Evolutionary conservation across 1,139 yeast species (phyloP).

Genomic region (Taphrina sp.): DNA sequence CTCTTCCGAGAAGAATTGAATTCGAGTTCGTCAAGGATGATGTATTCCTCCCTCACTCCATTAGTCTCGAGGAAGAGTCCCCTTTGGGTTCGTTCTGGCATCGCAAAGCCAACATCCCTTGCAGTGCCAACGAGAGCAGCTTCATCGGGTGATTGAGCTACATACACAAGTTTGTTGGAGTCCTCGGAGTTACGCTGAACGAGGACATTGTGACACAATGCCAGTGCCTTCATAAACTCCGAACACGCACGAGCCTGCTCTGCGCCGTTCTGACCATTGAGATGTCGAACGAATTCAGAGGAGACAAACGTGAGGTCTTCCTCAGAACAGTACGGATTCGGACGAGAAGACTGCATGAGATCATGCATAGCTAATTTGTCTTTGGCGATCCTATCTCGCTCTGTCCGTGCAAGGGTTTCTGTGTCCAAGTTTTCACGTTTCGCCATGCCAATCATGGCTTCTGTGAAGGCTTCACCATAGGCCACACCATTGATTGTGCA

Average conservation of each 20-base stretch:
- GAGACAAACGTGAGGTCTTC: constrained; percentile 77
- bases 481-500: constrained; percentile 83
- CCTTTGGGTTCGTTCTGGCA: constrained; percentile 69
- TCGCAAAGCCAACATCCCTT: constrained; percentile 83
- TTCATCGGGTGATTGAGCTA: constrained; percentile 98
- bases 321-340: constrained; percentile 61
- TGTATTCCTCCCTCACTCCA: constrained; percentile 69
- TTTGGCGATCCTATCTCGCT: constrained; percentile 58
- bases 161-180: constrained; percentile 62
- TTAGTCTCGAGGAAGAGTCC: constrained; percentile 70
- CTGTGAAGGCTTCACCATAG: constrained; percentile 93
- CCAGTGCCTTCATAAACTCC: constrained; percentile 80
- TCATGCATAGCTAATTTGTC: constrained; percentile 69
- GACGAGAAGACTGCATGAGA: constrained; percentile 50
- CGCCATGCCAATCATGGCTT: constrained; percentile 88
- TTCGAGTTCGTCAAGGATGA: constrained; percentile 72
- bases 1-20: constrained; percentile 92
- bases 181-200: constrained; percentile 55
- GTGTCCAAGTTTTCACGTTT: constrained; percentile 83
- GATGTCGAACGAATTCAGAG: constrained; percentile 58
- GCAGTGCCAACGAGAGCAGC: constrained; percentile 94
- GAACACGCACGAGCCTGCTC: constrained; percentile 64
- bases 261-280: constrained; percentile 53
- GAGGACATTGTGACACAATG: constrained; percentile 88
- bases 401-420: constrained; percentile 62